Base-by-base conservation (phyloP, 257 asterid species). In the Osmanthus fragrans region DNA sequence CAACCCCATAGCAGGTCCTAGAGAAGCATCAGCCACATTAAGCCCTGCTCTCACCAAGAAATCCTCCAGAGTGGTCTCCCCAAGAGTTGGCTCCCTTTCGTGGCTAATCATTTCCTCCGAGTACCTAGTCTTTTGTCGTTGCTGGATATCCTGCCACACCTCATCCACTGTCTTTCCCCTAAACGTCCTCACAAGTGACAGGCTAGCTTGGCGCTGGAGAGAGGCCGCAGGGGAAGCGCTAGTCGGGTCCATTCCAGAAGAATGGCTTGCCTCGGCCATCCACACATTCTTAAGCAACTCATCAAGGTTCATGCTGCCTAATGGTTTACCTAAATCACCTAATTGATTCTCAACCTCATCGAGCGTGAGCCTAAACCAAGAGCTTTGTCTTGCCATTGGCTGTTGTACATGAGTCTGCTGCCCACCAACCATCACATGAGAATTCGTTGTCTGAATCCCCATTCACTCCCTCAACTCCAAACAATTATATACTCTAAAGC, bases 1-100 rank as follows among this genome's bases (percentile, higher is more conserved):
- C 85, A 88, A 73, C 3, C 86, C 90, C 95, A 89, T 89, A 10
- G 78, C 84, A 18, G 89, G 92, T 81, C 83, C 89, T 23, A 87
- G 81, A 54, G 96, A 70, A 65, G 87, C 83, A 83, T 86, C 87
- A 29, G 88, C 85, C 42, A 85, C 89, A 51, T 83, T 84, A 83
- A 89, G 84, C 83, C 95, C 96, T 0, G 97, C 93, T 77, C 89
- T 87, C 40, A 85, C 97, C 86, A 93, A 90, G 81, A 90, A 93
- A 72, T 91, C 97, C 79, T 92, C 94, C 85, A 92, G 78, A 37
- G 97, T 93, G 2, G 85, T 91, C 89, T 93, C 96, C 6, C 97
- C 92, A 71, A 93, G 91, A 27, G 90, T 84, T 27, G 77, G 81
- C 75, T 83, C 84, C 76, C 88, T 73, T 79, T 80, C 88, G 70